A percentile compares a stretch with the other conserved stretches of the same genome.
phyloP scores from a whole-genome alignment of 257 asterid genomes.

The Solanum rostratum region DNA sequence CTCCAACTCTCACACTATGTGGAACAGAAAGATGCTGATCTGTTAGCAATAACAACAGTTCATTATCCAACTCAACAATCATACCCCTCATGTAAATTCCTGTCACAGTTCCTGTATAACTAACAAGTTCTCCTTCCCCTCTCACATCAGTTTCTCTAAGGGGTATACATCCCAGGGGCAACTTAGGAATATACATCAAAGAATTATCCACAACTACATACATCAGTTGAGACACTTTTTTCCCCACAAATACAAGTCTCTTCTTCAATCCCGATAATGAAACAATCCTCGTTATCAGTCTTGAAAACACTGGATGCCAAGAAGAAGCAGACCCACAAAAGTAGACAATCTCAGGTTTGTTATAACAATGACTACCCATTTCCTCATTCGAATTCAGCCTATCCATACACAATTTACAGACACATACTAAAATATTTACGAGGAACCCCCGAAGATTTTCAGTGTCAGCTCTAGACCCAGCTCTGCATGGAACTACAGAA shows the following conservation, averaged over 20 bases:
- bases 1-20: slow-evolving; percentile 78
- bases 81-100: slow-evolving; percentile 68
- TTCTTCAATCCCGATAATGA: slow-evolving; percentile 47
- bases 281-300: slow-evolving; percentile 31
- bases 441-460: slow-evolving; percentile 53
- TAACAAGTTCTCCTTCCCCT: slow-evolving; percentile 49
- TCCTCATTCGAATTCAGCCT: slow-evolving; percentile 13
- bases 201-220: slow-evolving; percentile 39
- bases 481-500: slow-evolving; percentile 41
- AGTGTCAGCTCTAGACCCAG: slow-evolving; percentile 3
- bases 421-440: slow-evolving; percentile 48
- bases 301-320: slow-evolving; percentile 67
- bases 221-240: slow-evolving; percentile 61
- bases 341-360: slow-evolving; percentile 30
- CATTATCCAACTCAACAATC: slow-evolving; percentile 78
- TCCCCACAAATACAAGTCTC: slow-evolving; percentile 42
- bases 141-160: slow-evolving; percentile 6
- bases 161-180: slow-evolving; percentile 8
- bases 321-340: slow-evolving; percentile 56
- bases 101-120: slow-evolving; percentile 65
- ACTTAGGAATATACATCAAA: slow-evolving; percentile 36
- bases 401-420: slow-evolving; percentile 43
- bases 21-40: slow-evolving; percentile 53
- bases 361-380: slow-evolving; percentile 35
- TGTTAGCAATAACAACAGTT: slow-evolving; percentile 53